Conservation (phyloP, 768 basidiomycete genomes). For the Collybiopsis luxurians region DNA sequence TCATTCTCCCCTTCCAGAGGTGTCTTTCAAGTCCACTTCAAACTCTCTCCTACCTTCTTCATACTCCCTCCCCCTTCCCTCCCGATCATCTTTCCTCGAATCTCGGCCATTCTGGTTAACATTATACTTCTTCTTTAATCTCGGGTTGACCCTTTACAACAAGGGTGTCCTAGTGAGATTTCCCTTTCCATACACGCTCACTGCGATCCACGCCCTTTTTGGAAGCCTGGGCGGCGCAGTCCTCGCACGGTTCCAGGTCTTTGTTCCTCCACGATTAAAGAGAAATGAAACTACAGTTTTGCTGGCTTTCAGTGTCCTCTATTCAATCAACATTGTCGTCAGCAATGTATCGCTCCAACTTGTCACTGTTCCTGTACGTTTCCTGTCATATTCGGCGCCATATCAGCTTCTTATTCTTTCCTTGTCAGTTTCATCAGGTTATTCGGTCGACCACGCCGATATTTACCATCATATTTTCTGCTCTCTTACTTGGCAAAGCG, state of each 20-base stretch:
- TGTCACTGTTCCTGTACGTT: constrained; percentile 84
- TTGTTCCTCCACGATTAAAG: constrained; percentile 54
- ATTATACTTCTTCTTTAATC: constrained; percentile 89
- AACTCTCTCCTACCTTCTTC: constrained; percentile 14
- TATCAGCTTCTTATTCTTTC: not conserved
- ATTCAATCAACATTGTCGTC: constrained; percentile 92
- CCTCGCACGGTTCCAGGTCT: constrained; percentile 55
- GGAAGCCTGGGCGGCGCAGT: constrained; percentile 79
- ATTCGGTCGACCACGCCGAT: constrained; percentile 90
- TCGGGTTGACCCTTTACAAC: constrained; percentile 92
- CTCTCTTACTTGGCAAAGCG: constrained; percentile 58
- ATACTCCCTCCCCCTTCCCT: constrained; percentile 10
- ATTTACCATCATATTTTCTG: constrained; percentile 82
- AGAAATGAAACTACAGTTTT: constrained; percentile 58
- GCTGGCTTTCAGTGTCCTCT: constrained; percentile 81
- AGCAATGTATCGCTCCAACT: constrained; percentile 89
- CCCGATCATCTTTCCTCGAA: constrained; percentile 5
- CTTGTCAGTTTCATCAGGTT: constrained; percentile 88
- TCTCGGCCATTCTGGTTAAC: constrained; percentile 58
- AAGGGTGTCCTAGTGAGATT: constrained; percentile 89
- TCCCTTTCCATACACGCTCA: constrained; percentile 95
- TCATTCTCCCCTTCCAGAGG: constrained; percentile 1
- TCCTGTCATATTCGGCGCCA: not conserved
- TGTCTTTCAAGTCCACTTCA: constrained; percentile 6
- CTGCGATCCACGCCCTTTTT: constrained; percentile 86